Evolutionary conservation across 441 rosid genomes (phyloP).

Genomic region (Pelargonium cotyledonis): DNA sequence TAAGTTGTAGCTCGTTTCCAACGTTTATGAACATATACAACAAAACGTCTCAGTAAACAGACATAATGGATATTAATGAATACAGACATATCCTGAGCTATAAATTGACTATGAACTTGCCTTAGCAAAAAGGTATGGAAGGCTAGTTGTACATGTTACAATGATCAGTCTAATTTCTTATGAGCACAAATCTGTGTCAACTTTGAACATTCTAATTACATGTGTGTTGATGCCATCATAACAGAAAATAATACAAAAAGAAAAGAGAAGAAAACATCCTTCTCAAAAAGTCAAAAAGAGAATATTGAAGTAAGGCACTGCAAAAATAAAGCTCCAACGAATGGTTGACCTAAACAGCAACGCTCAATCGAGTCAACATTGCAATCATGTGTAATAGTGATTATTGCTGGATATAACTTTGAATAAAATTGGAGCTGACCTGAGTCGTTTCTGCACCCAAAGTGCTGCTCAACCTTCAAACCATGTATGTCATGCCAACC

Average conservation of each 20-base stretch:
- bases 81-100: no score
- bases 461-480: slow-evolving; percentile 31
- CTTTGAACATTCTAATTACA: neutral
- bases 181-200: neutral
- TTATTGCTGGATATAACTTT: neutral
- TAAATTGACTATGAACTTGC: no score
- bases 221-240: neutral
- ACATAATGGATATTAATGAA: no score
- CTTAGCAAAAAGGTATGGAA: no score
- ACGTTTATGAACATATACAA: no score
- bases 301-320: neutral
- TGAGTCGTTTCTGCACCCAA: neutral
- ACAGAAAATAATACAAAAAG: no score
- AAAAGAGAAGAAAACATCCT: neutral
- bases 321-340: neutral
- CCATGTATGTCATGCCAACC: slow-evolving; percentile 99
- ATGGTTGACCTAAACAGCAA: neutral
- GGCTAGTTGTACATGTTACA: no score
- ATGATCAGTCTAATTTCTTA: no score
- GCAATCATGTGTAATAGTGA: neutral
- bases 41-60: no score
- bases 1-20: no score
- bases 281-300: neutral
- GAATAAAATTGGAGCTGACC: neutral
- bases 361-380: neutral